phyloP scores from a whole-genome alignment of 371 early-diverging fungal species.

The Rhizopus delemar region DNA sequence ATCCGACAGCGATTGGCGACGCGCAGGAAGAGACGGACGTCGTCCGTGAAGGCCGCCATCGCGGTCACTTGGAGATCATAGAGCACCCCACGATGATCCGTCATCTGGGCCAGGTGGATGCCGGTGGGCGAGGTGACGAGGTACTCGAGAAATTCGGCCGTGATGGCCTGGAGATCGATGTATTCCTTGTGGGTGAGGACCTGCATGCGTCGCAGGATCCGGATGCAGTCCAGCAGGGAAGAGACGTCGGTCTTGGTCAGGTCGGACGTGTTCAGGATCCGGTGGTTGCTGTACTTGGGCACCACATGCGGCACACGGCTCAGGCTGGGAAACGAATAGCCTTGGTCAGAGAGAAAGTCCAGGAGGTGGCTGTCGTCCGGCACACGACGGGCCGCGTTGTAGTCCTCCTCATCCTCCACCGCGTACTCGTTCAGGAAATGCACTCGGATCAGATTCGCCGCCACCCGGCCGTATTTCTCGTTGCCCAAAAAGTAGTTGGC shows the following conservation, averaged over 20 bases:
- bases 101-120: constrained; percentile 59
- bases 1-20: constrained; percentile 67
- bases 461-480: constrained; percentile 59
- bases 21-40: constrained; percentile 59
- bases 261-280: constrained; percentile 42
- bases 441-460: constrained; percentile 64
- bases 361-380: constrained; percentile 56
- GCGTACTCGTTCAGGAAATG: constrained; percentile 57
- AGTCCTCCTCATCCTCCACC: constrained; percentile 53
- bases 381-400: constrained; percentile 48
- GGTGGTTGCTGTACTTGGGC: constrained; percentile 49
- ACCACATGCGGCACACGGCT: constrained; percentile 57
- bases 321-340: constrained; percentile 65
- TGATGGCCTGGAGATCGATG: constrained; percentile 55
- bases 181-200: constrained; percentile 66
- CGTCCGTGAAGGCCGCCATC: constrained; percentile 65
- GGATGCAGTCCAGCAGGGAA: constrained; percentile 57
- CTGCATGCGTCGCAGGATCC: constrained; percentile 56
- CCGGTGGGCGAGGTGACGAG: constrained; percentile 64
- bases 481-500: constrained; percentile 64
- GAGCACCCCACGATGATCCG: constrained; percentile 65
- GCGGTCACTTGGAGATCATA: constrained; percentile 67
- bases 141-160: constrained; percentile 61
- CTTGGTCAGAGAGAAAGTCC: constrained; percentile 65
- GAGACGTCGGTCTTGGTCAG: constrained; percentile 53